Base-by-base conservation (phyloP, 1,284 basidiomycete genomes). In the Cutaneotrichosporon sp. region DNA sequence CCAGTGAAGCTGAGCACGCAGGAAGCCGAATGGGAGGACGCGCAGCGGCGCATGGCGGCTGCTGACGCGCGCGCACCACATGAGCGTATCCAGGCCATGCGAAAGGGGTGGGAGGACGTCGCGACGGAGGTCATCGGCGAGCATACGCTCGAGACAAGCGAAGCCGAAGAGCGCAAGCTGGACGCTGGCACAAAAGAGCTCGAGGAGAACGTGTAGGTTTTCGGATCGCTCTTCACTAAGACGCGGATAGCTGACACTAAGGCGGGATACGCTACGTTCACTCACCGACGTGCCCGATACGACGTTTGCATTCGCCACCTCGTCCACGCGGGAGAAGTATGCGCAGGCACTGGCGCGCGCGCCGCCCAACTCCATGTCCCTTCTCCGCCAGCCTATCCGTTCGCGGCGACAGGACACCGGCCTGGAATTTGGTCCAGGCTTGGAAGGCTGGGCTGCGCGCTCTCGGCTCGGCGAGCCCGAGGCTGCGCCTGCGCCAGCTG, bases 391-490 rank as follows among this genome's bases (percentile, higher is more conserved):
- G 20, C 53, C 57, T 10, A 39, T 51, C 16, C 53, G 51, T 3
- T 14, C 48, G 27, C 50, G 53, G 10, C 44, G 53, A 2, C 50
- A 46, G 2, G 51, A 52, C 25, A 16, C 20, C 12, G 44, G 38
- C 3, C 44, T 57, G 19, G 19, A 34, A 4, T 51, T 59, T 17
- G 57, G 57, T 7, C 51, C 53, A 0, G 57, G 57, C 0, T 41
- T 55, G 1, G 62, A 61, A 14, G 50, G 59, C 25, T 75, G 71
- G 70, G 54, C 57, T 5, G 65, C 59, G 20, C 59, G 72, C 39
- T 71, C 70, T 2, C 59, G 60, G 17, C 63, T 73, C 2, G 74
- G 71, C 27, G 72, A 75, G 46, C 66, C 68, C 0, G 66, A 70
- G 17, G 63, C 60, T 1, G 52, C 53, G 19, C 22, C 41, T 41